Percentiles rank a stretch among this genome's conserved stretches.
These are phyloP conservation scores for Xylaria palmicola DNA, from an alignment of 495 filamentous ascomycete genomes.

Conservation along the genomic window DNA sequence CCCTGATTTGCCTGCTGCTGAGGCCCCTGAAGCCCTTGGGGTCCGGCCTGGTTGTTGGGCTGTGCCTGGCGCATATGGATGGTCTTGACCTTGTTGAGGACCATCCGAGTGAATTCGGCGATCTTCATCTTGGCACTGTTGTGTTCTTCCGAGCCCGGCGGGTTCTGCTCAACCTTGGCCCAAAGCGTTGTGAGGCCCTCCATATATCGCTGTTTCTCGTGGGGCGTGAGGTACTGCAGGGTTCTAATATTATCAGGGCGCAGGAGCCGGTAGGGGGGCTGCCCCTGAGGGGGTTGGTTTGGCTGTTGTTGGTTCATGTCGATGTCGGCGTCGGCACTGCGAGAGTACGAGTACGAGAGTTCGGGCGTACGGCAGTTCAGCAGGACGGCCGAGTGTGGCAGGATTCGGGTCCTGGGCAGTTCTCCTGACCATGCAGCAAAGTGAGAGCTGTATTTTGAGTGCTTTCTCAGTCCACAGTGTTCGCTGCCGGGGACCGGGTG, in stretches of 20 bases:
- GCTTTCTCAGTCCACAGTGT: no score
- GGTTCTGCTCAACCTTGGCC: slow-evolving; percentile 57
- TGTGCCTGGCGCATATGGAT: slow-evolving; percentile 20
- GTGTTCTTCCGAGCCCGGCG: slow-evolving; percentile 56
- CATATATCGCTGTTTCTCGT: slow-evolving; percentile 67
- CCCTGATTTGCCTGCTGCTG: slow-evolving; percentile 15
- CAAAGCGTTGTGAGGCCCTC: slow-evolving; percentile 61
- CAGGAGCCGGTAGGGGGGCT: slow-evolving; percentile 20
- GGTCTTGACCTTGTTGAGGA: slow-evolving; percentile 56
- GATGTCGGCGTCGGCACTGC: no score
- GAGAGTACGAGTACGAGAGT: no score
- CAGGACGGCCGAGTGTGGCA: no score
- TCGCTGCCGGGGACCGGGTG: no score
- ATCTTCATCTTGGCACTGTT: slow-evolving; percentile 63
- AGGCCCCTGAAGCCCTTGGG: slow-evolving; percentile 8
- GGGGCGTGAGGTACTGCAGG: slow-evolving; percentile 46
- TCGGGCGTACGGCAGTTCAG: no score
- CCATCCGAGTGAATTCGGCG: slow-evolving; percentile 60
- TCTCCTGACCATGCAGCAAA: no score
- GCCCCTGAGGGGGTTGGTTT: slow-evolving; percentile 23
- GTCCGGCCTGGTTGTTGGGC: slow-evolving; percentile 13
- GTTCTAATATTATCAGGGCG: slow-evolving; percentile 49
- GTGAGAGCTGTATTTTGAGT: no score
- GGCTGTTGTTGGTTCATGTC: slow-evolving; percentile 35
- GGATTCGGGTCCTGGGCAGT: no score